Evolutionary conservation across 495 filamentous ascomycete species (phyloP).

Genomic region (Amniculicola lignicola): DNA sequence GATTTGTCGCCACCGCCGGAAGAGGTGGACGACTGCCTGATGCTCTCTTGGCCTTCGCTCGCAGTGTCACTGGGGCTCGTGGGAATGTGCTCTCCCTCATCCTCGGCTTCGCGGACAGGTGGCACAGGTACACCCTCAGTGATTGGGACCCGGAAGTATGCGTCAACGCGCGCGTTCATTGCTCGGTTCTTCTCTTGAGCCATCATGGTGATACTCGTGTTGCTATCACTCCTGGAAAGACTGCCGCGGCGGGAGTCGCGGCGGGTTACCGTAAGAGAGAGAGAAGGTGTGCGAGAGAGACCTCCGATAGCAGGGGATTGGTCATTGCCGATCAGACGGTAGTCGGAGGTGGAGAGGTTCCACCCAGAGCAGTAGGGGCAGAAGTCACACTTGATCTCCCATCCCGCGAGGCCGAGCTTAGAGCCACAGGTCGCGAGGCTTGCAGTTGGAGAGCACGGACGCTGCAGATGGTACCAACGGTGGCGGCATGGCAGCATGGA

Average conservation of each 20-base stretch:
- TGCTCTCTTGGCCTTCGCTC: conserved; percentile 28
- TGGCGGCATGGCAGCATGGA: conserved; percentile 41
- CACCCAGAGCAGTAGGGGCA: conserved; percentile 41
- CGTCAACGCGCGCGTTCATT: conserved; percentile 39
- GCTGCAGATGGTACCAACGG: conserved; percentile 40
- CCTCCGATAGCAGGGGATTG: conserved; percentile 23
- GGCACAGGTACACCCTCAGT: conserved; percentile 2
- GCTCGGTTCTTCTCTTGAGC: conserved; percentile 36
- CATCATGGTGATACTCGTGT: conserved; percentile 35
- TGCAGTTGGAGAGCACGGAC: conserved; percentile 35
- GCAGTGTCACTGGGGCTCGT: conserved; percentile 25
- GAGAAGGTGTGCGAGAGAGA: conserved; percentile 27
- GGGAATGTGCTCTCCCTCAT: not conserved
- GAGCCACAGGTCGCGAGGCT: conserved; percentile 40
- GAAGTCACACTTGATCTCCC: conserved; percentile 43
- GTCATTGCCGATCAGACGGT: conserved; percentile 38
- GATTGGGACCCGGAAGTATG: conserved; percentile 33
- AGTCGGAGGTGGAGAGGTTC: conserved; percentile 32
- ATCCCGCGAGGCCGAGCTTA: conserved; percentile 39
- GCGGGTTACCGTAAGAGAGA: conserved; percentile 23
- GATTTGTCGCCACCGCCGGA: conserved; percentile 13
- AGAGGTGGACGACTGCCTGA: conserved; percentile 15
- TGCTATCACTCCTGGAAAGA: conserved; percentile 36
- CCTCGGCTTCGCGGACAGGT: conserved; percentile 10
- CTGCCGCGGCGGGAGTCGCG: conserved; percentile 32